A percentile compares a stretch with the other conserved stretches of the same genome.
phyloP scores from a whole-genome alignment of 1,139 yeast species.

The Kodamaea sp. region DNA sequence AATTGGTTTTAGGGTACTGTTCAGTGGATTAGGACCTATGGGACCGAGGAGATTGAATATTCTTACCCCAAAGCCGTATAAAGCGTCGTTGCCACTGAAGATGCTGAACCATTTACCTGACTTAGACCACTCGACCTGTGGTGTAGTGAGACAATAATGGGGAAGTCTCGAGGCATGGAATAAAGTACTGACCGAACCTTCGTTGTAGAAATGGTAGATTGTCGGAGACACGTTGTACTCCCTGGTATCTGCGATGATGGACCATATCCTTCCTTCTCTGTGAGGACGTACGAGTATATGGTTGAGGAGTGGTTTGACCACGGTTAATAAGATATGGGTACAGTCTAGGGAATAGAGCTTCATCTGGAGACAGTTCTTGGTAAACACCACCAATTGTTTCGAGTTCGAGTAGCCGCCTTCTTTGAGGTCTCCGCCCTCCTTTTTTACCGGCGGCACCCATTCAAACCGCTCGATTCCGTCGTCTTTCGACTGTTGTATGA shows the following conservation, averaged over 20 bases:
- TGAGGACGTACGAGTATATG: constrained; percentile 20
- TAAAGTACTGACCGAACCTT: constrained; percentile 32
- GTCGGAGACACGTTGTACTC: constrained; percentile 22
- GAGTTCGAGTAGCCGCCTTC: constrained; percentile 35
- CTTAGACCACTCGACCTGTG: constrained; percentile 32
- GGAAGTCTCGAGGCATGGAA: constrained; percentile 9
- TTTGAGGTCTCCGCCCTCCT: constrained; percentile 8
- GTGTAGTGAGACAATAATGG: constrained; percentile 13
- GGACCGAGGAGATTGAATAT: constrained; percentile 30
- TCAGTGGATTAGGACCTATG: background rate
- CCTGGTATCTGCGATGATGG: constrained; percentile 21
- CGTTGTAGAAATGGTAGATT: constrained; percentile 36
- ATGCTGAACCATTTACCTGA: constrained; percentile 39
- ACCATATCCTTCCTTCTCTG: constrained; percentile 27
- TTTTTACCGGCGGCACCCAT: constrained; percentile 35
- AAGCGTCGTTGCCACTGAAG: constrained; percentile 24
- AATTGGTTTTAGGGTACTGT: constrained; percentile 1
- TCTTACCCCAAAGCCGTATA: constrained; percentile 33
- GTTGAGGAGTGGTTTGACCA: constrained; percentile 30
- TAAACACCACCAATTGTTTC: constrained; percentile 36
- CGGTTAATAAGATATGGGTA: constrained; percentile 32
- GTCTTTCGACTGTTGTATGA: constrained; percentile 26
- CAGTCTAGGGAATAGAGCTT: constrained; percentile 43
- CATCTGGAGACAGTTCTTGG: constrained; percentile 28
- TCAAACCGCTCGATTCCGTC: constrained; percentile 36